Conservation (phyloP, 495 filamentous ascomycete genomes). For the Cryomyces minteri region DNA sequence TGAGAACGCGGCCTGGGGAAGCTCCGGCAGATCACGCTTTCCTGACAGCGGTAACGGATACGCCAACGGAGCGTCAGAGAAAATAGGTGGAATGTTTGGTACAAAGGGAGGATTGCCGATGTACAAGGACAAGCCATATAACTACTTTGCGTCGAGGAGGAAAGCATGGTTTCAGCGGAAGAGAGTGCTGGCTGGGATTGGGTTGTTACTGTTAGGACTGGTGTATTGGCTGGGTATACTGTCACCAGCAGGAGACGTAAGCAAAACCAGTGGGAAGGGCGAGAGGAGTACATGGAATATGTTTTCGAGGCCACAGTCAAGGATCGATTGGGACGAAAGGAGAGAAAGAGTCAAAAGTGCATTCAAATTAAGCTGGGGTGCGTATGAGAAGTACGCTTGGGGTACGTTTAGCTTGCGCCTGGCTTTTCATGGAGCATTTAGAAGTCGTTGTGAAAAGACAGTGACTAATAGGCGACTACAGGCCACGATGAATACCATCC, state of each 20-base stretch:
- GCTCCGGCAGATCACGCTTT: slow-evolving; percentile 23
- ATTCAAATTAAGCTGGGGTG: slow-evolving; percentile 78
- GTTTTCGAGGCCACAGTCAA: slow-evolving; percentile 7
- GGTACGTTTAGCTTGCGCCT: slow-evolving; percentile 36
- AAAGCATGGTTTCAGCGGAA: slow-evolving; percentile 27
- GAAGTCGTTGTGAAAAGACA: not conserved
- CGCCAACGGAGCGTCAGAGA: slow-evolving; percentile 22
- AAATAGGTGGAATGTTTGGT: slow-evolving; percentile 33
- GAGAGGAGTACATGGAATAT: no score
- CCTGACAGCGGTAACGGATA: slow-evolving; percentile 17
- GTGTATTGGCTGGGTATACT: slow-evolving; percentile 44
- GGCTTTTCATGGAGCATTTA: slow-evolving; percentile 1
- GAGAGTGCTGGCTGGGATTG: slow-evolving; percentile 28
- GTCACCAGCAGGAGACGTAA: slow-evolving; percentile 7
- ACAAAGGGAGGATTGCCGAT: slow-evolving; percentile 52
- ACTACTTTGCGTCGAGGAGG: slow-evolving; percentile 36
- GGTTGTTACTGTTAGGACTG: slow-evolving; percentile 29
- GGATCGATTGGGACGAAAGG: slow-evolving; percentile 52
- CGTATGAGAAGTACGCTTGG: slow-evolving; percentile 88
- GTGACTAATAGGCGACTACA: slow-evolving; percentile 18
- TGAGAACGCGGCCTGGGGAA: slow-evolving; percentile 45
- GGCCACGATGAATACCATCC: slow-evolving; percentile 78
- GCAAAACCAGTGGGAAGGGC: slow-evolving; percentile 26
- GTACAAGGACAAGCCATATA: slow-evolving; percentile 98
- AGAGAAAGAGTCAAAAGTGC: slow-evolving; percentile 77